phyloP scores from a whole-genome alignment of 495 filamentous ascomycete genomes.

The Penicillium psychrofluorescens region DNA sequence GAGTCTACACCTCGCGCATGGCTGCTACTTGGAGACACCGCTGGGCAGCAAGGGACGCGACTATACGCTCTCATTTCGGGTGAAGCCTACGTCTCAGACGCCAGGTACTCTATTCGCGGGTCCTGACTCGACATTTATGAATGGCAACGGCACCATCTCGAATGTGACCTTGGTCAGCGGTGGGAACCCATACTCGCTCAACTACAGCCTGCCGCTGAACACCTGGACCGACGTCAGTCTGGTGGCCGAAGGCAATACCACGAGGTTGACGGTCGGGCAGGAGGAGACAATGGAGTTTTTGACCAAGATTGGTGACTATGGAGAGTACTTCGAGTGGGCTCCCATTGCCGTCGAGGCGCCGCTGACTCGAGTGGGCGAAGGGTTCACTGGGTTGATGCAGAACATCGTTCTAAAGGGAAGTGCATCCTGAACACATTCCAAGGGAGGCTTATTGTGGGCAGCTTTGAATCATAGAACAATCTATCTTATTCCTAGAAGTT shows the following conservation, averaged over 20 bases:
- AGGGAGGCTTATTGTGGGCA: too few species aligned
- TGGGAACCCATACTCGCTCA: slow-evolving; percentile 37
- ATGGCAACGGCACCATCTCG: slow-evolving; percentile 23
- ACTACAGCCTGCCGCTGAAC: slow-evolving; percentile 34
- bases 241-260: slow-evolving; percentile 32
- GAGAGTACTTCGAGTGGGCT: slow-evolving; percentile 31
- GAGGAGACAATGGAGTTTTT: slow-evolving; percentile 31
- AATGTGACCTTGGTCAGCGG: slow-evolving; percentile 38
- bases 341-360: slow-evolving; percentile 45
- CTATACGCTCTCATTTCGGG: slow-evolving; percentile 39
- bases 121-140: slow-evolving; percentile 35
- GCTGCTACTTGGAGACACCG: slow-evolving; percentile 34
- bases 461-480: too few species aligned
- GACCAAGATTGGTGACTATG: slow-evolving; percentile 36
- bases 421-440: too few species aligned
- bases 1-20: slow-evolving; percentile 16
- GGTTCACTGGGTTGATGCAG: slow-evolving; percentile 17
- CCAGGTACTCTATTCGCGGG: slow-evolving; percentile 34
- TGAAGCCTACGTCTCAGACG: slow-evolving; percentile 19
- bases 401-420: slow-evolving; percentile 5
- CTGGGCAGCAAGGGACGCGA: slow-evolving; percentile 41
- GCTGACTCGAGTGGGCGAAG: slow-evolving; percentile 30
- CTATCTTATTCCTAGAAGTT: too few species aligned
- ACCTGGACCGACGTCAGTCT: slow-evolving; percentile 33
- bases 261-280: slow-evolving; percentile 24